Conservation (phyloP, 331 rosid species). For the Malus hybrid region DNA sequence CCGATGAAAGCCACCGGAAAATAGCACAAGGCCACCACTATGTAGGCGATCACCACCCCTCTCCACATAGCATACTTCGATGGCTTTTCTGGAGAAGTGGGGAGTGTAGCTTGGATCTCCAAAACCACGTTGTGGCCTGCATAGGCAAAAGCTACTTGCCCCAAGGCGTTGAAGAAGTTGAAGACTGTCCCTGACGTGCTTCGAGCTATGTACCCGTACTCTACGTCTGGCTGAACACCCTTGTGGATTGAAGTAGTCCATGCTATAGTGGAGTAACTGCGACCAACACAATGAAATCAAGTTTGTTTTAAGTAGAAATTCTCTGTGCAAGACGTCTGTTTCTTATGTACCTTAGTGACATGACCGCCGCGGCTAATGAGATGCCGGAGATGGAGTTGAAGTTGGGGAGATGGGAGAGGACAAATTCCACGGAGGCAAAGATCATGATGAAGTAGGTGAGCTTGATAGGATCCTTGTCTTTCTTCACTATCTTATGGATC, state of each 20-base stretch:
- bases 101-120: constrained; percentile 80
- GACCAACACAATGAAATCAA: neutral
- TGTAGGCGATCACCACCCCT: constrained; percentile 53
- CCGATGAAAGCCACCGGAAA: constrained; percentile 72
- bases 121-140: constrained; percentile 76
- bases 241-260: constrained; percentile 44
- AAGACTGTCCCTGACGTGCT: constrained; percentile 37
- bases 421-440: constrained; percentile 64
- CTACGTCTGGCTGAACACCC: constrained; percentile 42
- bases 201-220: constrained; percentile 25
- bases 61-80: constrained; percentile 75
- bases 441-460: constrained; percentile 61
- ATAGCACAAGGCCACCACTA: constrained; percentile 61
- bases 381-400: constrained; percentile 57
- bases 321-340: too few relatives aligned
- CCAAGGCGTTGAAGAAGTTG: constrained; percentile 55
- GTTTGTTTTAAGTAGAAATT: too few relatives aligned
- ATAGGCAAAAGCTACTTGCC: constrained; percentile 63
- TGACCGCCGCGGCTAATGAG: constrained; percentile 62
- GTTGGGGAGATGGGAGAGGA: constrained; percentile 66
- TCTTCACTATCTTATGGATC: constrained; percentile 32
- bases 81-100: constrained; percentile 65
- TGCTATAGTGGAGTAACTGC: constrained; percentile 72
- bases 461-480: constrained; percentile 18
- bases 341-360: constrained; percentile 56